Base-by-base conservation (phyloP, 148 eudicot genomes). In the Rheum nobile region DNA sequence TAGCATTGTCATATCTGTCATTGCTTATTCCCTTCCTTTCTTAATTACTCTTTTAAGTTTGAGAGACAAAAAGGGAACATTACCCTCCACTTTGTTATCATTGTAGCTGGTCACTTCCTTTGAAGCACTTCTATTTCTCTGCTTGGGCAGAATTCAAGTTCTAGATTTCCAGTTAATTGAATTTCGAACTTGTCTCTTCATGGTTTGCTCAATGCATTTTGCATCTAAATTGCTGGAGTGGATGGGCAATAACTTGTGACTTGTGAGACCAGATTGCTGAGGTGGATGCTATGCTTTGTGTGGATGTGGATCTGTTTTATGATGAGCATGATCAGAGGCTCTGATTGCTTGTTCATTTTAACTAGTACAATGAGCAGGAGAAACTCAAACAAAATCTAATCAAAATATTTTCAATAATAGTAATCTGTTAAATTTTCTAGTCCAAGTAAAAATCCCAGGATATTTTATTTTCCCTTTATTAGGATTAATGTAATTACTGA, bases 31-130 rank as follows among this genome's bases (percentile, higher is more conserved):
- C 16, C 65, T 21, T 57, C 65, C 43, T 41, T 41, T 55, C 32
- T 57, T 26, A 21, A 13, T 57, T 24, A 7, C 57, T 50, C 26
- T 24, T 22, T 24, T 28, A 57, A 48, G 31, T 26, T 57, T 26
- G 34, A 57, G 65, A 57, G 6, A 10, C 16, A 3, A 57, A n/a
- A n/a, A 57, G 34, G 6, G 65, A 26, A 8, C 65, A 57, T 26
- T 10, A 32, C 32, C 17, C 65, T 26, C 65, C 65, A 57, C 65
- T 57, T 57, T 57, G 29, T 57, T 19, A 54, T 22, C 11, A 17
- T 26, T 89, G 72, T 57, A 57, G 9, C 14, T 9, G 32, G 32
- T 26, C 32, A 57, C 65, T 11, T 57, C 34, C 13, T 57, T 57
- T 3, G 5, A 57, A 8, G 65, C 65, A 10, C 13, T 47, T 19